Conservation (phyloP, 495 filamentous ascomycete species). For the Penicillium riverlandense region DNA sequence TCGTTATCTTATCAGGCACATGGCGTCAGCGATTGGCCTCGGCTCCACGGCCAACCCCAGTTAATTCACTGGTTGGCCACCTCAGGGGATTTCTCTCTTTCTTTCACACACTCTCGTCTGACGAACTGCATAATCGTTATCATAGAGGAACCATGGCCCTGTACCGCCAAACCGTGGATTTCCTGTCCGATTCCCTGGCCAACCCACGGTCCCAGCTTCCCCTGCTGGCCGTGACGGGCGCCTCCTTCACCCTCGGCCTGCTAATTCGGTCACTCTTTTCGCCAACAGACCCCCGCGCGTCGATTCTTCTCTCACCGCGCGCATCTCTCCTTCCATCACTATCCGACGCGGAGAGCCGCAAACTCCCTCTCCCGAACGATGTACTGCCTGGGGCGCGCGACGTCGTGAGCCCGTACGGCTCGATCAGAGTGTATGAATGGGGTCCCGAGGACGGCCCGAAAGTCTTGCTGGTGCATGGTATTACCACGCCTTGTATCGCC, state of each 20-base stretch:
- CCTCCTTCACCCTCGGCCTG: conserved; percentile 35
- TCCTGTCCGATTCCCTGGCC: conserved; percentile 30
- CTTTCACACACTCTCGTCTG: too few species aligned
- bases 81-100: too few species aligned
- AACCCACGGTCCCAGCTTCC: conserved; percentile 32
- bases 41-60: conserved; percentile 1
- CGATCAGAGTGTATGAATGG: conserved; percentile 80
- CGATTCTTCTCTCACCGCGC: conserved; percentile 40
- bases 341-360: conserved; percentile 35
- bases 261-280: conserved; percentile 30
- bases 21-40: conserved; percentile 3
- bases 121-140: too few species aligned
- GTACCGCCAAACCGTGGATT: conserved; percentile 32
- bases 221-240: conserved; percentile 34
- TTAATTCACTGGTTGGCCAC: background rate
- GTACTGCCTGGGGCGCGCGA: conserved; percentile 67
- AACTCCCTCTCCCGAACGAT: conserved; percentile 66
- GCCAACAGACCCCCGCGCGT: conserved; percentile 2
- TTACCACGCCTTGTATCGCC: conserved; percentile 73
- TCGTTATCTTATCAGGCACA: conserved; percentile 3
- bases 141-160: conserved; percentile 21
- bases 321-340: conserved; percentile 37
- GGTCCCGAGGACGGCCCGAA: conserved; percentile 75
- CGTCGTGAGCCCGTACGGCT: conserved; percentile 71
- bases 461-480: conserved; percentile 79